A percentile compares a stretch with the other conserved stretches of the same genome.
Conservation (phyloP, 2,329 filamentous ascomycete species). For the Colletotrichum viniferum region DNA sequence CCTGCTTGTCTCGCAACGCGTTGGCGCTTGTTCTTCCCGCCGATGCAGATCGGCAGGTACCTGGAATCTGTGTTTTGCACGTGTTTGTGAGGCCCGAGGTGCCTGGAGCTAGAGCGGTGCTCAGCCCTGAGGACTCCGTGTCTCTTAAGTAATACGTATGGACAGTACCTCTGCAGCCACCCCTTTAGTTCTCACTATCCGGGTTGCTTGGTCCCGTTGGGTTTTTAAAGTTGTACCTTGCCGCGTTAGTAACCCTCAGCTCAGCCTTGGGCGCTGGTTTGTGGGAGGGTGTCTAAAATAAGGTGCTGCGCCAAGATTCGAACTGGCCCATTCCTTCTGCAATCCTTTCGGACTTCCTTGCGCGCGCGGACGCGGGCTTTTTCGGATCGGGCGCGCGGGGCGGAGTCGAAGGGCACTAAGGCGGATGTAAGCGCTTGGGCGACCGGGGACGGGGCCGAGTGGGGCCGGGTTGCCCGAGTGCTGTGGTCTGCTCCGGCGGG, state of each 20-base stretch:
- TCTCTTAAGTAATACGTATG: neutral
- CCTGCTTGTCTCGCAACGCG: neutral
- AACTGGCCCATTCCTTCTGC: neutral
- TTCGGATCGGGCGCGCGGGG: neutral
- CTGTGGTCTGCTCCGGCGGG: neutral
- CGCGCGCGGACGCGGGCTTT: neutral
- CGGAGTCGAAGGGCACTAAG: neutral
- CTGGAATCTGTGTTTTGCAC: neutral
- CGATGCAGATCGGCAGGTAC: neutral
- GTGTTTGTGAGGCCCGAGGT: neutral
- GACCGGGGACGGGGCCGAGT: neutral
- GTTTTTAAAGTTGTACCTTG: neutral
- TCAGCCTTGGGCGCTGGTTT: neutral
- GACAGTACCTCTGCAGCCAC: neutral
- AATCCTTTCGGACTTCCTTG: neutral
- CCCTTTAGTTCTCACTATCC: neutral
- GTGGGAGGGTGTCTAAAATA: neutral
- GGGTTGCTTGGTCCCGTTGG: neutral
- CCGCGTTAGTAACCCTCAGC: neutral
- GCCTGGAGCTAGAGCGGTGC: neutral
- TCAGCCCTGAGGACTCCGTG: neutral
- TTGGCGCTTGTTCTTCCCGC: neutral
- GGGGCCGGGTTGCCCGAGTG: neutral
- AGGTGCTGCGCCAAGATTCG: neutral
- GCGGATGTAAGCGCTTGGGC: neutral